These are phyloP conservation scores for Podaxis carcinomalis DNA, from an alignment of 768 basidiomycete species.

Conservation along the genomic window DNA sequence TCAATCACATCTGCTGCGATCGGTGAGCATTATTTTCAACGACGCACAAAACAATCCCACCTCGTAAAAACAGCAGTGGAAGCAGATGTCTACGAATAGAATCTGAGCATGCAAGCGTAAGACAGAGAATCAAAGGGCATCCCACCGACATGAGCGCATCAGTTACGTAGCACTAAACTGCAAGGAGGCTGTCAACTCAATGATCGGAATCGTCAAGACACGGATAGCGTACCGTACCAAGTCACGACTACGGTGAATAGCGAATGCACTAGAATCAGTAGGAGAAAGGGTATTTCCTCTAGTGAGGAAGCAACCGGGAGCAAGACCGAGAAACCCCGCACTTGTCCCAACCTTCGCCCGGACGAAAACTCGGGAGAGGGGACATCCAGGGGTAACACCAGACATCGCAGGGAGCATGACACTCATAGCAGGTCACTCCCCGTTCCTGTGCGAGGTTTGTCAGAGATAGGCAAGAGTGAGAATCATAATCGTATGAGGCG, in stretches of 20 bases:
- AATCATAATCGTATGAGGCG: not conserved
- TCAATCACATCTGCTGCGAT: not conserved
- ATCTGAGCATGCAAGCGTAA: not conserved
- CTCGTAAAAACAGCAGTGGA: not conserved
- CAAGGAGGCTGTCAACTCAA: not conserved
- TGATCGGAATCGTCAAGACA: conserved; percentile 1
- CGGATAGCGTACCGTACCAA: not conserved
- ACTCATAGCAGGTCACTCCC: not conserved
- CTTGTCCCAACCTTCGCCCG: not conserved
- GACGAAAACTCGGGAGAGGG: not conserved
- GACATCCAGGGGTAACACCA: not conserved
- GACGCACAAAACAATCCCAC: not conserved
- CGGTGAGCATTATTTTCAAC: not conserved
- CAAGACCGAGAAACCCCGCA: not conserved
- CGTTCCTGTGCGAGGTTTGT: not conserved
- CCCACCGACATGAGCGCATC: conserved; percentile 3
- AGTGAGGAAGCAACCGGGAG: not conserved
- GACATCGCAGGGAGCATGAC: not conserved
- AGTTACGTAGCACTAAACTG: not conserved
- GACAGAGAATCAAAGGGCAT: not conserved
- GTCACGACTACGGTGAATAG: not conserved
- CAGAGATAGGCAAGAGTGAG: not conserved
- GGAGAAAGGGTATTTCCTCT: not conserved
- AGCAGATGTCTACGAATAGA: not conserved
- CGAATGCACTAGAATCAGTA: not conserved